These are phyloP conservation scores for Coprinopsis sp. DNA, from an alignment of 768 basidiomycete genomes.

Conservation along the genomic window DNA sequence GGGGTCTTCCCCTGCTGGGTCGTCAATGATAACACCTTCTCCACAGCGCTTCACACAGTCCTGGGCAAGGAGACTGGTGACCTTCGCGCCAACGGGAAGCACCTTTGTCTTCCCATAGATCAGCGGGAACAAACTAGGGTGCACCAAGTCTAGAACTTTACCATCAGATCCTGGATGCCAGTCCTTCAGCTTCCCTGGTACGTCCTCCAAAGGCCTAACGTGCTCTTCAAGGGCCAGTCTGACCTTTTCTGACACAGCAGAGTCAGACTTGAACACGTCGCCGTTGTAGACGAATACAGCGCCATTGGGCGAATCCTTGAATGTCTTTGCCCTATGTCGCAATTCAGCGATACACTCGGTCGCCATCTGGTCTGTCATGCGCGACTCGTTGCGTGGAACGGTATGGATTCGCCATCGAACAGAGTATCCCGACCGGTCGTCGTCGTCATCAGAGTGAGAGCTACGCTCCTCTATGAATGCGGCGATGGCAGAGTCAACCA, in stretches of 20 bases:
- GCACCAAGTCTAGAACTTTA: constrained; percentile 42
- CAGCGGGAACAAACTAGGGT: constrained; percentile 38
- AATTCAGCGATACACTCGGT: constrained; percentile 17
- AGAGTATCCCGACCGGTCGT: too few species aligned
- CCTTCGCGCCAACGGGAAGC: constrained; percentile 5
- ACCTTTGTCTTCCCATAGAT: constrained; percentile 26
- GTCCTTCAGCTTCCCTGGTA: constrained; percentile 31
- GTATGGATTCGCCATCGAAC: too few species aligned
- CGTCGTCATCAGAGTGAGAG: too few species aligned
- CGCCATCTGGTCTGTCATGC: constrained; percentile 15
- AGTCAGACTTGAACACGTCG: constrained; percentile 25
- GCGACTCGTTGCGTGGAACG: constrained; percentile 8
- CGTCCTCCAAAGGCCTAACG: constrained; percentile 28
- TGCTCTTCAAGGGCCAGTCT: constrained; percentile 17
- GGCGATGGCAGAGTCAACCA: too few species aligned
- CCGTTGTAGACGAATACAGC: constrained; percentile 11
- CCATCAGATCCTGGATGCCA: constrained; percentile 41
- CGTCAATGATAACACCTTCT: constrained; percentile 11
- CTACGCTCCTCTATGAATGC: too few species aligned
- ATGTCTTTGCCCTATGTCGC: constrained; percentile 14
- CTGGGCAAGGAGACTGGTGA: constrained; percentile 7
- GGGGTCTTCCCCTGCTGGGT: neutral
- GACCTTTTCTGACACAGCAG: constrained; percentile 19
- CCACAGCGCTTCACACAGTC: constrained; percentile 16
- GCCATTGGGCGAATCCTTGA: constrained; percentile 5